Evolutionary conservation across 2,329 filamentous ascomycete species (phyloP).

Genomic region (Gremmenia infestans): DNA sequence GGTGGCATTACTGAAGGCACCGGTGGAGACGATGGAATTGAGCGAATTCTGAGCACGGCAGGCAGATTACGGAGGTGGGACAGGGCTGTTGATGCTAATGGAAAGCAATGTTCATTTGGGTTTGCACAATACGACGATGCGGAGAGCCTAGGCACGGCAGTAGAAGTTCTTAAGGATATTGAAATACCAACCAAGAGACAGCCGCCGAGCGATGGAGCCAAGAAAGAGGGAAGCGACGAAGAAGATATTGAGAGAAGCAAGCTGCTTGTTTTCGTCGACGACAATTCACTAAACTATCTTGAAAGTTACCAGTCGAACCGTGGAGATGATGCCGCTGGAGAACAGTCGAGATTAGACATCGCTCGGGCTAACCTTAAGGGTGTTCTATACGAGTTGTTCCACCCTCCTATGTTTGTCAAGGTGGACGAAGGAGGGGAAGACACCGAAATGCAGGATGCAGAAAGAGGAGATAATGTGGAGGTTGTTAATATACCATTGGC

Average conservation of each 20-base stretch:
- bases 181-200: constrained; percentile 78
- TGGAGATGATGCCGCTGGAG: constrained; percentile 55
- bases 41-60: constrained; percentile 71
- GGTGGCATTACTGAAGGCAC: constrained; percentile 77
- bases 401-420: constrained; percentile 50
- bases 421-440: constrained; percentile 61
- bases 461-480: constrained; percentile 63
- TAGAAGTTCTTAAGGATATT: constrained; percentile 78
- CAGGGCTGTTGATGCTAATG: constrained; percentile 65
- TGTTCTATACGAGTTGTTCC: constrained; percentile 66
- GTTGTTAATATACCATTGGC: constrained; percentile 85
- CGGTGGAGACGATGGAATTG: constrained; percentile 71
- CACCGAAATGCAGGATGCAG: constrained; percentile 60
- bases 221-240: constrained; percentile 39
- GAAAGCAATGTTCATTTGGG: constrained; percentile 81
- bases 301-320: constrained; percentile 69
- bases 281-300: constrained; percentile 78
- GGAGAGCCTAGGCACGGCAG: constrained; percentile 78
- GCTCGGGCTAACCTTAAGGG: constrained; percentile 64
- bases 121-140: constrained; percentile 94
- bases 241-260: constrained; percentile 56
- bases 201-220: constrained; percentile 40
- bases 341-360: constrained; percentile 63
- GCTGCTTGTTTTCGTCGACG: constrained; percentile 72
- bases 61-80: constrained; percentile 84